phyloP scores from a whole-genome alignment of 2,329 filamentous ascomycete species.

The Botrytis squamosa region DNA sequence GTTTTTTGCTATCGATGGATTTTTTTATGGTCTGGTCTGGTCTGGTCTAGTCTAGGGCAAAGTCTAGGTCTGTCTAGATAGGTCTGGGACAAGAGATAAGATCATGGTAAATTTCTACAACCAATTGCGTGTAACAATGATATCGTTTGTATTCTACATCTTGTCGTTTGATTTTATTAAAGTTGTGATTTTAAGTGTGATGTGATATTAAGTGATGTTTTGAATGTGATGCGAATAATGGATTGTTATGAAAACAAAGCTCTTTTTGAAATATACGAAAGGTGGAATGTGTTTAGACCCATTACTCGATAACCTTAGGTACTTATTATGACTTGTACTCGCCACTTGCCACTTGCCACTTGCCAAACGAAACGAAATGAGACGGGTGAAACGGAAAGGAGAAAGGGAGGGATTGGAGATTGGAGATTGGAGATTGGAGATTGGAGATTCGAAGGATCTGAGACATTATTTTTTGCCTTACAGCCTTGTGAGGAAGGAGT shows the following conservation, averaged over 20 bases:
- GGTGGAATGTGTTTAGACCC: not conserved
- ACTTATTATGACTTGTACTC: not conserved
- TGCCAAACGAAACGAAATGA: not conserved
- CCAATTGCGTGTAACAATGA: conserved; percentile 34
- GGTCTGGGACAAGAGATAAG: not conserved
- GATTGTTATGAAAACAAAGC: not conserved
- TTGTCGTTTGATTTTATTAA: conserved; percentile 21
- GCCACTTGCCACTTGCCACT: not conserved
- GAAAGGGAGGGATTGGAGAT: not conserved
- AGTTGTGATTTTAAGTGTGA: not conserved
- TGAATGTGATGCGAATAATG: not conserved
- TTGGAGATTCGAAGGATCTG: not conserved
- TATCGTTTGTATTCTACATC: conserved; percentile 38
- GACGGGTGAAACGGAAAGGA: not conserved
- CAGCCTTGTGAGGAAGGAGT: not conserved
- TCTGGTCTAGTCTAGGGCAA: conserved; percentile 19
- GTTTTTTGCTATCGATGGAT: conserved; percentile 3
- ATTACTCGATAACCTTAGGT: not conserved
- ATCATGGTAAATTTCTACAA: conserved; percentile 25
- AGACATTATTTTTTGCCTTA: not conserved
- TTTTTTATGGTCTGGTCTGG: conserved; percentile 9
- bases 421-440: not conserved
- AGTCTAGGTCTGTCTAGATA: conserved; percentile 18
- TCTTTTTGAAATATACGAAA: not conserved
- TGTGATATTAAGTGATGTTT: not conserved